A percentile compares a stretch with the other conserved stretches of the same genome.
These are phyloP conservation scores for Knufia fluminis DNA, from an alignment of 2,329 filamentous ascomycete species.

Conservation along the genomic window DNA sequence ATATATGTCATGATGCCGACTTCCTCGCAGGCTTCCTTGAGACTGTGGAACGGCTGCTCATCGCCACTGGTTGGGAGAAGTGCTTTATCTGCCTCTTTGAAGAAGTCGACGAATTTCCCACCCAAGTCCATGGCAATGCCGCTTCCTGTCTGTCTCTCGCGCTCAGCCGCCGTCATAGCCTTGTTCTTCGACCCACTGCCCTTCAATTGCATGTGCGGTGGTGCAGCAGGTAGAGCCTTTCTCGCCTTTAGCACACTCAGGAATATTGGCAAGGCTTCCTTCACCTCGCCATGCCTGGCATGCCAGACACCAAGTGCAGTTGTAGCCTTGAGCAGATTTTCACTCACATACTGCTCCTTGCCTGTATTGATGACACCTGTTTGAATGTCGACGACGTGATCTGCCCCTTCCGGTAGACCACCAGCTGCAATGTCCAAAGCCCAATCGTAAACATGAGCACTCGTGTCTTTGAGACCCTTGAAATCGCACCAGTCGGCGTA, in stretches of 20 bases:
- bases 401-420: conserved; percentile 33
- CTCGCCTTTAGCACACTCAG: conserved; percentile 75
- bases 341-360: conserved; percentile 47
- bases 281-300: conserved; percentile 58
- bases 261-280: conserved; percentile 69
- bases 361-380: conserved; percentile 57
- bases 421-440: conserved; percentile 65
- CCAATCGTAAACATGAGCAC: conserved; percentile 63
- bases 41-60: conserved; percentile 53
- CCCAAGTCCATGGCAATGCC: conserved; percentile 25
- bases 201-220: conserved; percentile 14
- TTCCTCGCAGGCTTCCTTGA: conserved; percentile 67
- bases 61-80: conserved; percentile 58
- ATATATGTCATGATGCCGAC: conserved; percentile 82
- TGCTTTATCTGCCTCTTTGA: conserved; percentile 27
- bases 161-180: conserved; percentile 18
- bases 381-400: conserved; percentile 47
- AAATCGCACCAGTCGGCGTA: conserved; percentile 81
- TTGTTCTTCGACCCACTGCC: conserved; percentile 14
- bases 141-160: conserved; percentile 23
- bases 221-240: conserved; percentile 45
- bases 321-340: conserved; percentile 65
- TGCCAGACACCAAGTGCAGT: conserved; percentile 72
- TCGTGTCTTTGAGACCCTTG: conserved; percentile 56
- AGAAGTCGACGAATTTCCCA: conserved; percentile 25